phyloP scores from a whole-genome alignment of 176 grass and related monocot genomes.

The Saccharum spontaneum region DNA sequence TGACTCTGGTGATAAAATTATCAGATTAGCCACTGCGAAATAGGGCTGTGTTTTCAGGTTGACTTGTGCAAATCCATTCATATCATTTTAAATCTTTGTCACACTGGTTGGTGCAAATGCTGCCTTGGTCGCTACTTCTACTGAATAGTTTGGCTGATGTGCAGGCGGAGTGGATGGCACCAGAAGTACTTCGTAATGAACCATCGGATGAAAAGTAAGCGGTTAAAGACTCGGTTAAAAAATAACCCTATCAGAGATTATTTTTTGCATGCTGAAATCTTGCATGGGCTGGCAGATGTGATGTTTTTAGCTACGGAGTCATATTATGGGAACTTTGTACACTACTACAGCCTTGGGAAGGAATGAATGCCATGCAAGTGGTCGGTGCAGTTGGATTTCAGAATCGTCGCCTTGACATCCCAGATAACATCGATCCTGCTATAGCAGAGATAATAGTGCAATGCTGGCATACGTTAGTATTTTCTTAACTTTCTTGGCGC shows the following conservation, averaged over 20 bases:
- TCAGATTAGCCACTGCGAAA: neutral
- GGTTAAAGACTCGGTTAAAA: conserved; percentile 5
- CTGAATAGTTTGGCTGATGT: conserved; percentile 35
- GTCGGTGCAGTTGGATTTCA: conserved; percentile 98
- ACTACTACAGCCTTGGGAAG: conserved; percentile 93
- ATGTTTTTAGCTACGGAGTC: conserved; percentile 97
- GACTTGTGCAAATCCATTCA: neutral
- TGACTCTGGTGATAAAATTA: conserved; percentile 21
- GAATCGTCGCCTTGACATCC: conserved; percentile 87
- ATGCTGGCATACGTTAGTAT: conserved; percentile 97
- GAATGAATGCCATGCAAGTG: conserved; percentile 99
- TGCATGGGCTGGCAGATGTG: conserved; percentile 61
- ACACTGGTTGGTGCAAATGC: conserved; percentile 26
- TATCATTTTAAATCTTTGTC: conserved; percentile 21
- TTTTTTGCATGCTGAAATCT: conserved; percentile 30
- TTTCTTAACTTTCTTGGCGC: conserved; percentile 25
- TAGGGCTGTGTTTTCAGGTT: neutral
- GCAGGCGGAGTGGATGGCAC: conserved; percentile 99
- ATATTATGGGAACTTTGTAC: conserved; percentile 99
- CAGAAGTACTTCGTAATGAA: conserved; percentile 95
- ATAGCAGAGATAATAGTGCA: conserved; percentile 71
- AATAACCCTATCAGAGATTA: neutral
- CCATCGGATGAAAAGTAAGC: conserved; percentile 94
- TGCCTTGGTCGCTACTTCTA: conserved; percentile 15
- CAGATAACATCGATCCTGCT: conserved; percentile 75